These are phyloP conservation scores for Paramecium bursaria DNA, from an alignment of 73 alveolate genomes.

Conservation along the genomic window DNA sequence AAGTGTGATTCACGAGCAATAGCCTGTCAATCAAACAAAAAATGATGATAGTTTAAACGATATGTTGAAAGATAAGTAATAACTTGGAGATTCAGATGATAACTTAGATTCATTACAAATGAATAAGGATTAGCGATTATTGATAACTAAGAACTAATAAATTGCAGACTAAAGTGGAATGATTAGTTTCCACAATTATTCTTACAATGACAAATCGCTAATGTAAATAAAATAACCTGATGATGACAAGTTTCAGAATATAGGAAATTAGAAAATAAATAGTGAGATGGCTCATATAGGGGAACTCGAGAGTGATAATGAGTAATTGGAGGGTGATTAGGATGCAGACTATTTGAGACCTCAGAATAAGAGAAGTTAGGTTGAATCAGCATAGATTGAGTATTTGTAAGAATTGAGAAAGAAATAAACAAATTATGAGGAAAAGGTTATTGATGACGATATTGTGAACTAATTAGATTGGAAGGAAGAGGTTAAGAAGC, in stretches of 20 bases:
- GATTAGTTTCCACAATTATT: constrained; percentile 49
- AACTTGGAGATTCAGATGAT: not conserved
- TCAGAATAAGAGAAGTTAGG: constrained; percentile 4
- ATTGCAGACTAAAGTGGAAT: constrained; percentile 26
- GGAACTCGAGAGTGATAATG: constrained; percentile 37
- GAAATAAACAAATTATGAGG: not conserved
- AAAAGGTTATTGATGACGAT: constrained; percentile 7
- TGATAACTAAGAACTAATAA: not conserved
- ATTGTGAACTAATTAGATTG: not conserved
- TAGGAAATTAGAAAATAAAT: not conserved
- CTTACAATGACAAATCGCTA: not conserved
- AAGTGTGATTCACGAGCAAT: not conserved
- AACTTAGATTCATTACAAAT: constrained; percentile 9
- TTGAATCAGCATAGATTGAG: constrained; percentile 5
- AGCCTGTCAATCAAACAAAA: not conserved
- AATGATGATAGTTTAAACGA: constrained; percentile 18
- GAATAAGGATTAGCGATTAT: not conserved
- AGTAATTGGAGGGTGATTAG: not conserved
- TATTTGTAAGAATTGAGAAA: not conserved
- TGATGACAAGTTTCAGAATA: not conserved
- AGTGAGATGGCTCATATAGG: constrained; percentile 38
- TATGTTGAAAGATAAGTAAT: no score
- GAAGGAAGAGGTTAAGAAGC: not conserved
- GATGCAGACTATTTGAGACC: constrained; percentile 30
- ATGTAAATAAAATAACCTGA: not conserved